Base-by-base conservation (phyloP, 2,329 filamentous ascomycete genomes). In the Penicillium sp. region DNA sequence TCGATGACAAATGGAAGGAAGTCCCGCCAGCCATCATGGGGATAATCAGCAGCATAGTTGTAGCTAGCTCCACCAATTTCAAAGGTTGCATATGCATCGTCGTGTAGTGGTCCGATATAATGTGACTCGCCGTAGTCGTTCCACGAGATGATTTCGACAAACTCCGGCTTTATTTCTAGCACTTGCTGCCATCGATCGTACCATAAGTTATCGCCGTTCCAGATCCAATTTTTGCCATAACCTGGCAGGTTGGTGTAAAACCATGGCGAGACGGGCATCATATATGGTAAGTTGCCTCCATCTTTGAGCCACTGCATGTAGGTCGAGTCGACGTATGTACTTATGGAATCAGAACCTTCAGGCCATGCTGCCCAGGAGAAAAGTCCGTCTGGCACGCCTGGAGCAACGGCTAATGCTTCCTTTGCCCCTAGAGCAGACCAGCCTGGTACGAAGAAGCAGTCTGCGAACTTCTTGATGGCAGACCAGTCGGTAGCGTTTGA, bases 181-280 rank as follows among this genome's bases (percentile, higher is more conserved):
- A 81, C 76, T 55, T 84, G 76, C 48, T 76, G 69, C 84, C 84
- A 87, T 8, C 84, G 79, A 50, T 83, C 74, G 56, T 77, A 79
- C 83, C 85, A 88, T 11, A 87, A 68, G 51, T 79, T 74, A 59
- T 87, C 84, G n/a, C 83, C 81, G 21, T 78, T 77, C 76, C 82
- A 88, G 5, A 86, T 72, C 83, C 84, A 88, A 64, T 85, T 84
- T 71, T 87, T 87, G 40, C 72, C 68, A 61, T 78, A 86, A 6
- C 74, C 72, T 0, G 81, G 79, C 3, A 86, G 71, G 54, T 84
- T 81, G 45, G 84, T 85, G 67, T 70, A 81, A 65, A 77, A 81
- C 81, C 81, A 84, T 0, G 82, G 81, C 0, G 79, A 79, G n/a
- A 83, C 77, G 2, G 80, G 75, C 79, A 82, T 82, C 77, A 83